phyloP scores from a whole-genome alignment of 1,284 basidiomycete species.

The Rugosomyces carneus region DNA sequence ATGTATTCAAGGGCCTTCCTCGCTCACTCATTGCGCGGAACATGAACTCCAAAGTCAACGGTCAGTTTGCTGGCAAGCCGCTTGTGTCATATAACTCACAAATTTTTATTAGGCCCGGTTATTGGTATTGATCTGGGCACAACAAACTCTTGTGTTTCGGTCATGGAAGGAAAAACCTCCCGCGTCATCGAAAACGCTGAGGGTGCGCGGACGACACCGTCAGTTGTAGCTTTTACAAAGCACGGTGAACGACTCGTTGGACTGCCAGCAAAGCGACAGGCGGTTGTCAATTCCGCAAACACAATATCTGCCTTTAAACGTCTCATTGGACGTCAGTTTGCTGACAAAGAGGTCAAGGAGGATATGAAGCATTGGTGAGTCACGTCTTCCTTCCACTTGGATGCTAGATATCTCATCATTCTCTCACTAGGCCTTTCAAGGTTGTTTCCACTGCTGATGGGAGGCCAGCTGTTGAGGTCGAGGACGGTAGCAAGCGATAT shows the following conservation, averaged over 20 bases:
- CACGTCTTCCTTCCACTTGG: neutral
- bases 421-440: slow-evolving; percentile 65
- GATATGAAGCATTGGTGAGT: slow-evolving; percentile 78
- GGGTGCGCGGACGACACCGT: slow-evolving; percentile 96
- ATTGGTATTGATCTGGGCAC: slow-evolving; percentile 84
- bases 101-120: slow-evolving; percentile 53
- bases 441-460: slow-evolving; percentile 69
- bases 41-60: slow-evolving; percentile 80
- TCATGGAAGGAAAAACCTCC: slow-evolving; percentile 94
- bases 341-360: slow-evolving; percentile 89
- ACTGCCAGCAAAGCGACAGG: slow-evolving; percentile 95
- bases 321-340: slow-evolving; percentile 91
- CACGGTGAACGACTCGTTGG: slow-evolving; percentile 91
- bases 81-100: slow-evolving; percentile 2
- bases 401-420: slow-evolving; percentile 7
- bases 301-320: slow-evolving; percentile 97
- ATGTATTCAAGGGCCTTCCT: slow-evolving; percentile 45
- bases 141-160: slow-evolving; percentile 89
- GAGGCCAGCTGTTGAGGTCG: slow-evolving; percentile 74
- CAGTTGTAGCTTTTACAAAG: slow-evolving; percentile 98
- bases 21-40: slow-evolving; percentile 70
- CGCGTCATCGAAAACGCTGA: slow-evolving; percentile 97
- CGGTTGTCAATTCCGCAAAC: slow-evolving; percentile 93
- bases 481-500: slow-evolving; percentile 66
- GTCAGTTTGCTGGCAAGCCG: slow-evolving; percentile 32